Conservation (phyloP, 1,139 yeast genomes). For the Hyphopichia pseudoburtonii region DNA sequence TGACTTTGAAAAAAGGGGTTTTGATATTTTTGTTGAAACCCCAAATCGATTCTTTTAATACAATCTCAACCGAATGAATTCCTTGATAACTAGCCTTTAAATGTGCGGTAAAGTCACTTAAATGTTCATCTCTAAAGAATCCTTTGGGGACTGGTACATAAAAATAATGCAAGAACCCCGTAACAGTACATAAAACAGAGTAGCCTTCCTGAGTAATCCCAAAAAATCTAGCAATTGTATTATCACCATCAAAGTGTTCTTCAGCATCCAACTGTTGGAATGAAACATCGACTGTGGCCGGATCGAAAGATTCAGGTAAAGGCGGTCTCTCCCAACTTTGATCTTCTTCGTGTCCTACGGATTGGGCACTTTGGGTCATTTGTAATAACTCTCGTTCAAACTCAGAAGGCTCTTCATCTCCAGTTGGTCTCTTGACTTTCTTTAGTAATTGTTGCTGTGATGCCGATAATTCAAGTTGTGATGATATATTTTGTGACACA, state of each 20-base stretch:
- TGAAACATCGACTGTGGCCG: constrained; percentile 51
- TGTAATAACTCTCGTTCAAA: constrained; percentile 65
- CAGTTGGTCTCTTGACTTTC: constrained; percentile 36
- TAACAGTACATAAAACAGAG: constrained; percentile 85
- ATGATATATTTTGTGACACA: constrained; percentile 30
- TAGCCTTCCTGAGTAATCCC: constrained; percentile 89
- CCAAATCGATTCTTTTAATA: constrained; percentile 84
- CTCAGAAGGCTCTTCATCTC: constrained; percentile 50
- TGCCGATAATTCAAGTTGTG: constrained; percentile 23
- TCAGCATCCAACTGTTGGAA: constrained; percentile 97
- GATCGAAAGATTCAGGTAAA: constrained; percentile 49
- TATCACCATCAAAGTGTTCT: constrained; percentile 62
- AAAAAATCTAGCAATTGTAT: constrained; percentile 74
- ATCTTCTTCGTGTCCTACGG: constrained; percentile 34
- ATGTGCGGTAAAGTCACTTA: constrained; percentile 48
- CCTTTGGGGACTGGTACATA: constrained; percentile 91
- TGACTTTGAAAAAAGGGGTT: constrained; percentile 77
- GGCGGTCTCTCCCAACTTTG: constrained; percentile 67
- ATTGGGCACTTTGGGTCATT: constrained; percentile 47
- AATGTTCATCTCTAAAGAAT: constrained; percentile 55
- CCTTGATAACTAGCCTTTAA: constrained; percentile 55
- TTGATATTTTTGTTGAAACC: constrained; percentile 82
- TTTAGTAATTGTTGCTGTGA: constrained; percentile 37
- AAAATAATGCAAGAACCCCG: constrained; percentile 86
- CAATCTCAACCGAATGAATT: constrained; percentile 62